Percentiles rank a stretch among this genome's conserved stretches.
phyloP scores from a whole-genome alignment of 1,284 basidiomycete genomes.

The Marasmius sp. region DNA sequence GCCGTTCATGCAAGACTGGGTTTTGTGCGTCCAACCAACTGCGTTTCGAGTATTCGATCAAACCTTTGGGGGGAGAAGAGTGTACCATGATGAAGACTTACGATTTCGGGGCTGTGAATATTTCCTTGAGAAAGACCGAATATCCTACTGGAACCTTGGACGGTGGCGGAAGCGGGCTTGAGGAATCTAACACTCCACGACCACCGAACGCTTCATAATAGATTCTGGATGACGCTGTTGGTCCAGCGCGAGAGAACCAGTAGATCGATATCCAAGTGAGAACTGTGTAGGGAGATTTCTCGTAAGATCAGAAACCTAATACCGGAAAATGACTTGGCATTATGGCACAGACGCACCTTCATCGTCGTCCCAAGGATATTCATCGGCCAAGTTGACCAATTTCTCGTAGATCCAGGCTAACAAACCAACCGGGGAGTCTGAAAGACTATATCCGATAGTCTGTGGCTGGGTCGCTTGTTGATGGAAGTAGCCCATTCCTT shows the following conservation, averaged over 20 bases:
- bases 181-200: background rate
- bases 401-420: slow-evolving; percentile 62
- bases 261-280: slow-evolving; percentile 49
- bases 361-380: slow-evolving; percentile 51
- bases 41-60: background rate
- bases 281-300: slow-evolving; percentile 24
- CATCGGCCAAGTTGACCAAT: slow-evolving; percentile 44
- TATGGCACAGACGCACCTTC: slow-evolving; percentile 35
- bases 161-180: background rate
- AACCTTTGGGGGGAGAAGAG: background rate
- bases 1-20: slow-evolving; percentile 15
- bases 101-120: slow-evolving; percentile 4
- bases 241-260: slow-evolving; percentile 47
- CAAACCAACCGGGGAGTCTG: slow-evolving; percentile 54
- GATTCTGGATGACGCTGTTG: slow-evolving; percentile 42
- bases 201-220: slow-evolving; percentile 31
- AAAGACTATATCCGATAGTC: slow-evolving; percentile 50
- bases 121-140: slow-evolving; percentile 14
- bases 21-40: slow-evolving; percentile 11
- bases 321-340: slow-evolving; percentile 16
- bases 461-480: slow-evolving; percentile 53
- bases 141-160: slow-evolving; percentile 11
- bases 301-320: background rate
- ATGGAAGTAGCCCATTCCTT: slow-evolving; percentile 40
- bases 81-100: background rate